These are phyloP conservation scores for Arthromyces matolae DNA, from an alignment of 768 basidiomycete species.

Conservation along the genomic window DNA sequence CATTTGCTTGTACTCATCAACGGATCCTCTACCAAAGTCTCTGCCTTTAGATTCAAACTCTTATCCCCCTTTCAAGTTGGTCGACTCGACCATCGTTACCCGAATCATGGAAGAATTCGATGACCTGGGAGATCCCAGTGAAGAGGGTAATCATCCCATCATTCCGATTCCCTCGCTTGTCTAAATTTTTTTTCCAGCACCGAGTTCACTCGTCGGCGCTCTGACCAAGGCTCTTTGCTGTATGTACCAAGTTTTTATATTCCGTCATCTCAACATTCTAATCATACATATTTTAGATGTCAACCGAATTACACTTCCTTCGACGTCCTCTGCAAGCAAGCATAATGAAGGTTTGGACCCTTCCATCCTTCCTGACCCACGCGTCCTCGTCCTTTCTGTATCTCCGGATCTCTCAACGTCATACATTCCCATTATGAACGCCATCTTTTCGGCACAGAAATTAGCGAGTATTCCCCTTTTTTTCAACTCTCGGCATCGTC, in stretches of 20 bases:
- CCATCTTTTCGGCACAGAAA: conserved; percentile 98
- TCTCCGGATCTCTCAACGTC: conserved; percentile 86
- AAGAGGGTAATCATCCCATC: conserved; percentile 42
- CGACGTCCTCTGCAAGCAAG: conserved; percentile 26
- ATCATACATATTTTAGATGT: conserved; percentile 28
- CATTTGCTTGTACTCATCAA: conserved; percentile 73
- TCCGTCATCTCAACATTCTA: background rate
- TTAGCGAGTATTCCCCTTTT: conserved; percentile 53
- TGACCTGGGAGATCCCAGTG: conserved; percentile 40
- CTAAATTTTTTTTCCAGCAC: conserved; percentile 32
- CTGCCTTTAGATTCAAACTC: conserved; percentile 65
- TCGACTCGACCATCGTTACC: conserved; percentile 63
- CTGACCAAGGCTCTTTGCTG: conserved; percentile 92
- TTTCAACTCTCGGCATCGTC: background rate
- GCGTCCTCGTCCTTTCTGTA: conserved; percentile 74
- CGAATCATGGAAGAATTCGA: conserved; percentile 64
- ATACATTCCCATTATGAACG: conserved; percentile 98
- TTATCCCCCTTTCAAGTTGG: conserved; percentile 78
- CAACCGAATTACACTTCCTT: conserved; percentile 33
- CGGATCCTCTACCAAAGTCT: conserved; percentile 38
- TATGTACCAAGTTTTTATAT: conserved; percentile 28
- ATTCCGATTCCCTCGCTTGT: conserved; percentile 9
- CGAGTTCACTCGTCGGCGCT: conserved; percentile 79
- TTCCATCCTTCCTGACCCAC: conserved; percentile 33
- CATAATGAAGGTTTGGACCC: conserved; percentile 28